These are phyloP conservation scores for Gamarada debralockiae DNA, from an alignment of 495 filamentous ascomycete species.

Conservation along the genomic window DNA sequence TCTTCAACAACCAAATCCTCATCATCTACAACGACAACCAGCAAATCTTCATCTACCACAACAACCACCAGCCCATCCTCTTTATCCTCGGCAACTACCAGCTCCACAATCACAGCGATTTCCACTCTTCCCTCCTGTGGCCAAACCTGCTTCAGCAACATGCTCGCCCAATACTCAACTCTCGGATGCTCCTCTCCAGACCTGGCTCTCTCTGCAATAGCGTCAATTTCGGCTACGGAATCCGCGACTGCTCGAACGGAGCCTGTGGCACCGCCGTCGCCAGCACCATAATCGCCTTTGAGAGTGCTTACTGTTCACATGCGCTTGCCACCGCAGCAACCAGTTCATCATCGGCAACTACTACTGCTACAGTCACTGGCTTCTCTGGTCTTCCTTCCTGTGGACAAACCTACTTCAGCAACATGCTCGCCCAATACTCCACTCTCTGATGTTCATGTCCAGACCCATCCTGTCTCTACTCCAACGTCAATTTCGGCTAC, in stretches of 20 bases:
- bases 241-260: slow-evolving; percentile 70
- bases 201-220: slow-evolving; percentile 66
- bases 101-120: too few relatives aligned
- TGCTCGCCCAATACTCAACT: slow-evolving; percentile 54
- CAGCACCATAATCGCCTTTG: slow-evolving; percentile 9
- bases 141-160: slow-evolving; percentile 64
- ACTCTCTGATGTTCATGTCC: slow-evolving; percentile 54
- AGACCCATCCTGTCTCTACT: slow-evolving; percentile 67
- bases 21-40: too few relatives aligned
- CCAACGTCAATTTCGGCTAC: slow-evolving; percentile 58
- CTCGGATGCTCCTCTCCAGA: slow-evolving; percentile 57
- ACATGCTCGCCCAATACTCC: slow-evolving; percentile 62
- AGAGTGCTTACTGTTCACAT: not conserved
- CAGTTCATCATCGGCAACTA: not conserved
- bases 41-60: not conserved
- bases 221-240: slow-evolving; percentile 62
- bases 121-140: slow-evolving; percentile 8
- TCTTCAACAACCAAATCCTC: too few relatives aligned
- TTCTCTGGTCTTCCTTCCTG: not conserved
- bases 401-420: slow-evolving; percentile 64
- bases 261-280: slow-evolving; percentile 44
- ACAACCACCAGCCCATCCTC: not conserved
- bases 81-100: not conserved
- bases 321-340: not conserved
- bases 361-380: not conserved